Evolutionary conservation across 148 eudicot species (phyloP).

Genomic region (Amaranthus cruentus): DNA sequence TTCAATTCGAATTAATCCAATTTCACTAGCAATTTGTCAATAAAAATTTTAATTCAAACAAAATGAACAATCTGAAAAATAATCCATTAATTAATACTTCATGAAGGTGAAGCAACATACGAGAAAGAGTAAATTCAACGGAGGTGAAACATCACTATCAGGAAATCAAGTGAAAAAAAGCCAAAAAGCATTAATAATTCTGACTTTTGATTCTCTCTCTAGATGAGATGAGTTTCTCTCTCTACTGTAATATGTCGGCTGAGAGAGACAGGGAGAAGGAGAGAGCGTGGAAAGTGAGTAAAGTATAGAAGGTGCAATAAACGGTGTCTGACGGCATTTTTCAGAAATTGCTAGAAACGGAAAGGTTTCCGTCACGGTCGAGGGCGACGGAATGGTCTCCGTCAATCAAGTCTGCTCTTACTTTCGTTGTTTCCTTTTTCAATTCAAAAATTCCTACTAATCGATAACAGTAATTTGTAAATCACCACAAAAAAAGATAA

Average conservation of each 20-base stretch:
- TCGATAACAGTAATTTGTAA: too few relatives aligned
- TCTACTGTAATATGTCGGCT: conserved; percentile 17
- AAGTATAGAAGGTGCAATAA: too few relatives aligned
- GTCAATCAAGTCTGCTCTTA: conserved; percentile 12
- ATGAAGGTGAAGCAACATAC: too few relatives aligned
- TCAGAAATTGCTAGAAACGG: conserved; percentile 8
- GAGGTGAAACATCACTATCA: conserved; percentile 12
- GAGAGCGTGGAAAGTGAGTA: too few relatives aligned
- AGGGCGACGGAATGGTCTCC: not conserved
- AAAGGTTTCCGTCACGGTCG: conserved; percentile 16
- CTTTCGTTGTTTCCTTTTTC: too few relatives aligned
- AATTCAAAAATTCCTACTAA: too few relatives aligned
- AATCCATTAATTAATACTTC: too few relatives aligned
- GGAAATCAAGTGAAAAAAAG: not conserved
- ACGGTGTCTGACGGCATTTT: not conserved
- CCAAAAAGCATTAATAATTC: not conserved
- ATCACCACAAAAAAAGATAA: too few relatives aligned
- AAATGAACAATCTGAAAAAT: too few relatives aligned
- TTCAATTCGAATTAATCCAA: conserved; percentile 22
- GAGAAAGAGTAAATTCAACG: not conserved
- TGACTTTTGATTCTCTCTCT: not conserved
- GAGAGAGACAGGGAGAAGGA: not conserved
- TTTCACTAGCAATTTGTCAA: not conserved
- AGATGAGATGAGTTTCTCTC: not conserved
- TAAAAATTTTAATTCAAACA: too few relatives aligned